Conservation (phyloP, 2,329 filamentous ascomycete species). For the Fusarium denticulatum region DNA sequence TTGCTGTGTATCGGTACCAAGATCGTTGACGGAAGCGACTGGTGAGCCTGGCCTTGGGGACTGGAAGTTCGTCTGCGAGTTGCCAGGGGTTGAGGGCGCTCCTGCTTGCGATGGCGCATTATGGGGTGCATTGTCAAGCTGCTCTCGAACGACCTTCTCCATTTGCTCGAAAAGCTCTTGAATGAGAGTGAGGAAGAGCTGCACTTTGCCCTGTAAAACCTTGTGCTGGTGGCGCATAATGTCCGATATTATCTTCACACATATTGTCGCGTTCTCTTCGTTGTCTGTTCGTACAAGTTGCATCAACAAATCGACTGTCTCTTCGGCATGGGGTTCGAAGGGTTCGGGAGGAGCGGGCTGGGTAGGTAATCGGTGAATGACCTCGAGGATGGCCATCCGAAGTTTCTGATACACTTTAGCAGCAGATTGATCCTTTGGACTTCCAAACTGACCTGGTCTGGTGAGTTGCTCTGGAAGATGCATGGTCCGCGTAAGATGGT, state of each 20-base stretch:
- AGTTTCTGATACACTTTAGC: conserved; percentile 70
- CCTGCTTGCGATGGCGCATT: conserved; percentile 61
- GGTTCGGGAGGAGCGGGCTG: conserved; percentile 77
- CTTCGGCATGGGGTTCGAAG: conserved; percentile 87
- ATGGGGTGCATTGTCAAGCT: conserved; percentile 81
- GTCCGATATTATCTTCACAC: conserved; percentile 98
- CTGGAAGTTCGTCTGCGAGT: conserved; percentile 77
- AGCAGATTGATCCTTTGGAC: not conserved
- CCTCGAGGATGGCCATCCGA: conserved; percentile 92
- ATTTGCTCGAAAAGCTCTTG: conserved; percentile 96
- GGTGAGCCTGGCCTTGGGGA: conserved; percentile 92
- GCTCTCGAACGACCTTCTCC: conserved; percentile 93
- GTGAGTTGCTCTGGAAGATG: conserved; percentile 89
- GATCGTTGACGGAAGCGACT: conserved; percentile 81
- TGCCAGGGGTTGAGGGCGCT: conserved; percentile 73
- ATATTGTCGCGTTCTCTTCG: conserved; percentile 98
- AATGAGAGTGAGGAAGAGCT: conserved; percentile 89
- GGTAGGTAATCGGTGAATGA: conserved; percentile 85
- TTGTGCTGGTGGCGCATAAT: conserved; percentile 93
- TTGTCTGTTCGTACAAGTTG: conserved; percentile 89
- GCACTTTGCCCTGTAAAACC: conserved; percentile 80
- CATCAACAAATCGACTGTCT: conserved; percentile 92
- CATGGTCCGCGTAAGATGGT: conserved; percentile 85
- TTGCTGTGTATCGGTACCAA: conserved; percentile 83
- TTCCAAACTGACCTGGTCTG: conserved; percentile 76